Conservation (phyloP, 2,329 filamentous ascomycete genomes). For the Microsporum canis region DNA sequence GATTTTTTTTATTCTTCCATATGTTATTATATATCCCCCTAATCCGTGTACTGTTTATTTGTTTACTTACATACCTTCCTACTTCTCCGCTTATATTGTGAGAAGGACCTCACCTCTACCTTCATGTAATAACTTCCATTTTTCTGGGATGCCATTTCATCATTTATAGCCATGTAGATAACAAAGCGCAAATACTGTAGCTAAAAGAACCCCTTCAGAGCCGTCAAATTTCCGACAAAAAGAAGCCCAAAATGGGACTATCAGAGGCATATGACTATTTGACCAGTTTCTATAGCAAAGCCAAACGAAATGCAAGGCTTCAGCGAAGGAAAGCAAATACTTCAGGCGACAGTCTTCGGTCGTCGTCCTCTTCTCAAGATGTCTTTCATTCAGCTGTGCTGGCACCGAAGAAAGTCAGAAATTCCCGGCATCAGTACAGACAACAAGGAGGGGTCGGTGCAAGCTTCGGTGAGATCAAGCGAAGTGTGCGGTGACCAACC, state of each 20-base stretch:
- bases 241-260: conserved; percentile 7
- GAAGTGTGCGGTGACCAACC: neutral
- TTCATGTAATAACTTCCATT: neutral
- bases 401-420: neutral
- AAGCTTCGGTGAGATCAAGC: neutral
- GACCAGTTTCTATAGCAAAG: conserved; percentile 12
- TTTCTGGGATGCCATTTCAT: neutral
- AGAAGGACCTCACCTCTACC: neutral
- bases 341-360: neutral
- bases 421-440: neutral
- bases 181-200: neutral
- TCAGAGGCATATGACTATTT: conserved; percentile 12
- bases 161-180: neutral
- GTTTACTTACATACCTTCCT: neutral
- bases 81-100: neutral
- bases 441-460: neutral
- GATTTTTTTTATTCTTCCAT: neutral
- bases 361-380: neutral
- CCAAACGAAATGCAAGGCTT: neutral
- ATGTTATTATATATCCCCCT: neutral
- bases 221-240: neutral
- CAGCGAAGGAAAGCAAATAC: neutral
- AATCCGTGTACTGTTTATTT: neutral
- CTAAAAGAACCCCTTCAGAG: neutral
- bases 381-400: neutral